Base-by-base conservation (phyloP, 2,329 filamentous ascomycete genomes). In the Aspergillus eucalypticola region DNA sequence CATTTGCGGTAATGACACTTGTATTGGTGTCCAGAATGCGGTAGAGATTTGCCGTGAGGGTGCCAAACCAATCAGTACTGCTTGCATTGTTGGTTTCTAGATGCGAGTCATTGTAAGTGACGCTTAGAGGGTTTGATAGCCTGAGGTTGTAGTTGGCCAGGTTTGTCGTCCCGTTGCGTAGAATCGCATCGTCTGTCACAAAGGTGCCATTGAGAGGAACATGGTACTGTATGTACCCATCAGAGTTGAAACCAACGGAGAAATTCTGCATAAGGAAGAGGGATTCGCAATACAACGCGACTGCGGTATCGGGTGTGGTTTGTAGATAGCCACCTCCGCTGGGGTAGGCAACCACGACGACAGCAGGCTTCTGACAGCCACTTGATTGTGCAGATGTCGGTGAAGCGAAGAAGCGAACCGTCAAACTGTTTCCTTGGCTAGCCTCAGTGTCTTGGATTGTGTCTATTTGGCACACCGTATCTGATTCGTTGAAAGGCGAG, bases 111-210 rank as follows among this genome's bases (percentile, higher is more conserved):
- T 61, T 49, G 38, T 32, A 21, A 2, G 41, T 5, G 8, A 51
- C 10, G 1, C 41, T 17, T 19, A 56, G 23, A 4, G 57, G 51
- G 3, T 48, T 59, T 6, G 57, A 54, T 15, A 64, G 53, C 10
- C 46, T 50, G 23, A 56, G 39, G 7, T 61, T 68, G 38, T 67
- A 67, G 13, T 50, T 41, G 2, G 38, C 56, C 6, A 68, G 59
- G 8, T 59, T 60, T 5, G 46, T 21, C 4, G 65, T 61, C 2
- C 55, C 62, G 8, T 68, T 68, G n/a, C 63, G 58, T 17, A 62
- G 60, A 32, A 68, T 64, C 5, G 29, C 2, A 1, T 64, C 64
- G 21, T 63, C 59, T 8, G 42, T 53, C 8, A 66, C 52, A 2
- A 50, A 35, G 50, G 56, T 64, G 5, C 50, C 60, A 19, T 50